phyloP scores from a whole-genome alignment of 1,139 yeast genomes.

The Eremothecium sinecaudum region DNA sequence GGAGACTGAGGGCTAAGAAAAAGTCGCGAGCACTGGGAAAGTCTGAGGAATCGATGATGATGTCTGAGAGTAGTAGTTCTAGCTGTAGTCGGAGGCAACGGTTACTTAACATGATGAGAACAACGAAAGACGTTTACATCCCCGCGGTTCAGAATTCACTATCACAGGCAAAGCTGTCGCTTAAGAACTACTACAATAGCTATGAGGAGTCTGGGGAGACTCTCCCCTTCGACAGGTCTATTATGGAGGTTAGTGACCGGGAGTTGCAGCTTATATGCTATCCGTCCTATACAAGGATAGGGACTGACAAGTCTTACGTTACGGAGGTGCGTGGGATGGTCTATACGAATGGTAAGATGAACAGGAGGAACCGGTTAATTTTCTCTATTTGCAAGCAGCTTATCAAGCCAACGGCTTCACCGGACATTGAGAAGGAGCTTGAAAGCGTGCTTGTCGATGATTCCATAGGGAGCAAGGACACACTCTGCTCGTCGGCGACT shows the following conservation, averaged over 20 bases:
- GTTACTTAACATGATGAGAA: slow-evolving; percentile 40
- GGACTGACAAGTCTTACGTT: slow-evolving; percentile 33
- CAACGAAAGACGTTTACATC: slow-evolving; percentile 50
- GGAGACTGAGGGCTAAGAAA: slow-evolving; percentile 4
- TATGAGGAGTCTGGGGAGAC: slow-evolving; percentile 13
- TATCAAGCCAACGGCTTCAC: slow-evolving; percentile 37
- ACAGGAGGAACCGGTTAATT: slow-evolving; percentile 60
- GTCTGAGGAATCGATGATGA: background rate
- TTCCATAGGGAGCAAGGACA: slow-evolving; percentile 6
- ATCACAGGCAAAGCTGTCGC: slow-evolving; percentile 36
- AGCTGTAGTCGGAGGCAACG: slow-evolving; percentile 26
- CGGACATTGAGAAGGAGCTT: slow-evolving; percentile 22
- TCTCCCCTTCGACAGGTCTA: slow-evolving; percentile 6
- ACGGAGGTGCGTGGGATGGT: slow-evolving; percentile 71
- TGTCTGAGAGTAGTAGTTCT: slow-evolving; percentile 1
- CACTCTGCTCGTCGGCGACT: slow-evolving; percentile 6
- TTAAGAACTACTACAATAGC: slow-evolving; percentile 21
- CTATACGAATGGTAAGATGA: slow-evolving; percentile 59
- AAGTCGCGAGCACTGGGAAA: background rate
- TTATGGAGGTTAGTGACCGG: slow-evolving; percentile 10
- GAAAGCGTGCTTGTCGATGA: slow-evolving; percentile 9
- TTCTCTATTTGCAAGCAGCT: slow-evolving; percentile 63
- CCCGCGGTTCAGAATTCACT: slow-evolving; percentile 31
- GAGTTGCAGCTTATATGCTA: slow-evolving; percentile 39
- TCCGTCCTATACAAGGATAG: slow-evolving; percentile 53